A percentile compares a stretch with the other conserved stretches of the same genome.
Conservation (phyloP, 495 filamentous ascomycete species). For the Chaetomium fimeti region DNA sequence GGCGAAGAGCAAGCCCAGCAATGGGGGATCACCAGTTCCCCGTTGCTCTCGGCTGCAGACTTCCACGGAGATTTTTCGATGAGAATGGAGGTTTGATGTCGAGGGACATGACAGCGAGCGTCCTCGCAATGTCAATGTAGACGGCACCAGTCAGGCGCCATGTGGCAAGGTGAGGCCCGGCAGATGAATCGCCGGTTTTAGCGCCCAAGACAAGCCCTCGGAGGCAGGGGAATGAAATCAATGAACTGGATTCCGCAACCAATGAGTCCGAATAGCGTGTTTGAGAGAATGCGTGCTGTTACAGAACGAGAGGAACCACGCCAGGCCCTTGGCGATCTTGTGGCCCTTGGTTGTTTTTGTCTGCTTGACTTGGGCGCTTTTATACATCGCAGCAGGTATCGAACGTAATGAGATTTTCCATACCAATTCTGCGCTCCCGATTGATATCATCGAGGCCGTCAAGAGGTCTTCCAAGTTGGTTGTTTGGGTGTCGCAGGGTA, state of each 20-base stretch:
- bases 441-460: neutral
- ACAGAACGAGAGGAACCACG: neutral
- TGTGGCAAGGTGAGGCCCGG: neutral
- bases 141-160: neutral
- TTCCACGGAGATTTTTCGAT: constrained; percentile 54
- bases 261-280: neutral
- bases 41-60: constrained; percentile 67
- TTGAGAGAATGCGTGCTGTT: neutral
- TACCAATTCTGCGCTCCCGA: neutral
- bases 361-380: neutral
- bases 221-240: neutral
- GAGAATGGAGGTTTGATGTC: constrained; percentile 68
- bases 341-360: neutral
- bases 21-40: constrained; percentile 37
- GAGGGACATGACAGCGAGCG: constrained; percentile 56
- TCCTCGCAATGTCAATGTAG: neutral
- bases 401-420: neutral
- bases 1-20: constrained; percentile 61
- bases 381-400: neutral
- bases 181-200: neutral
- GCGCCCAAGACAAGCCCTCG: neutral
- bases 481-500: constrained; percentile 8
- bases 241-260: neutral
- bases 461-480: neutral
- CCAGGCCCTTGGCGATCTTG: neutral